Conservation (phyloP, 2,329 filamentous ascomycete species). For the Blastomyces emzantsi region DNA sequence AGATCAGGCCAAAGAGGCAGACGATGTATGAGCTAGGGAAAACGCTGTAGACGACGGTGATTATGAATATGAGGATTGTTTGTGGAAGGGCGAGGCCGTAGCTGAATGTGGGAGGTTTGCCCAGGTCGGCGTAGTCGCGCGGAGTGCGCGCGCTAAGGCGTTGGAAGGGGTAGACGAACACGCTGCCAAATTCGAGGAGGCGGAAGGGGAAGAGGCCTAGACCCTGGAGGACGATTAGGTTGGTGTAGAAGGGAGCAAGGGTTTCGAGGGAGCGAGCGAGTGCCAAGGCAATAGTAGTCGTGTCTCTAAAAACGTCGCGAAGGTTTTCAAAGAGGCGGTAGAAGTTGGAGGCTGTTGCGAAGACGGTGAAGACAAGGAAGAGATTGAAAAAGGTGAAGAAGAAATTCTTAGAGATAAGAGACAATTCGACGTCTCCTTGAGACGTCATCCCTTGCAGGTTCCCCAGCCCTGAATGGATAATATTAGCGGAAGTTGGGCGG, state of each 20-base stretch:
- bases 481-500: not conserved
- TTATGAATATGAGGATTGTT: conserved; percentile 84
- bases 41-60: conserved; percentile 91
- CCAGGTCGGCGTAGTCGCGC: conserved; percentile 74
- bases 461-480: conserved; percentile 50
- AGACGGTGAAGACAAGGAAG: conserved; percentile 86
- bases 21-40: conserved; percentile 71
- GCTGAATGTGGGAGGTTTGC: conserved; percentile 76
- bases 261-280: conserved; percentile 67
- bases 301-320: conserved; percentile 66
- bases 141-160: conserved; percentile 75
- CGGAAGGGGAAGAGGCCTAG: conserved; percentile 91
- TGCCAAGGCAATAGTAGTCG: conserved; percentile 63
- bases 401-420: conserved; percentile 95
- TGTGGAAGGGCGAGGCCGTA: conserved; percentile 96
- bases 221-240: conserved; percentile 87
- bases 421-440: conserved; percentile 86
- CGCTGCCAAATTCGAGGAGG: conserved; percentile 78
- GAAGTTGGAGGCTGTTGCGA: conserved; percentile 70
- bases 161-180: conserved; percentile 73
- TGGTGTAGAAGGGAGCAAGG: conserved; percentile 78
- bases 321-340: conserved; percentile 55
- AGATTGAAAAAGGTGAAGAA: conserved; percentile 99
- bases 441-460: conserved; percentile 93
- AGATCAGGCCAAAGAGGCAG: conserved; percentile 67